phyloP scores from a whole-genome alignment of 257 asterid species.

The Parsonsia alboflavescens region DNA sequence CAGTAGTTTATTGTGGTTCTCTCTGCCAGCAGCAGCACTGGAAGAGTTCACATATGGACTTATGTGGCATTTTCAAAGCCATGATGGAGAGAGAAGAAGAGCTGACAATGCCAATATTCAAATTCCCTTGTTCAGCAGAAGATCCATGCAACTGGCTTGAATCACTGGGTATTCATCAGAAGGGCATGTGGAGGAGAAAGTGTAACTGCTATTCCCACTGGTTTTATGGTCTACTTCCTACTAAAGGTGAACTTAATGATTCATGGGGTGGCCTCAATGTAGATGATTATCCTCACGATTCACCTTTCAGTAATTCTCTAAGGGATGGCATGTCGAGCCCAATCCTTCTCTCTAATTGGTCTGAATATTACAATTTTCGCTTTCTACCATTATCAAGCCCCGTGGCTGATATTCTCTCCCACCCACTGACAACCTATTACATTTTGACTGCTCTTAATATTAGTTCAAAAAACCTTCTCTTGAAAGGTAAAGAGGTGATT shows the following conservation, averaged over 20 bases:
- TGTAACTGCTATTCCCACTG: conserved; percentile 25
- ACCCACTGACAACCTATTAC: conserved; percentile 30
- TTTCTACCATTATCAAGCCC: conserved; percentile 27
- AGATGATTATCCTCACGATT: conserved; percentile 26
- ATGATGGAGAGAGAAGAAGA: conserved; percentile 40
- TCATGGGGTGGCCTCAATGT: conserved; percentile 30
- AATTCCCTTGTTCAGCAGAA: conserved; percentile 24
- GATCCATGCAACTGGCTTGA: conserved; percentile 37
- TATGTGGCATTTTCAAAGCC: conserved; percentile 29
- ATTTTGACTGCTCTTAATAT: conserved; percentile 25
- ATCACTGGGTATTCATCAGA: conserved; percentile 28
- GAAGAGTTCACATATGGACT: conserved; percentile 22
- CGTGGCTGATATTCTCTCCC: conserved; percentile 36
- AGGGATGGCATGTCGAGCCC: conserved; percentile 22
- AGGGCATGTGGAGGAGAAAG: conserved; percentile 39
- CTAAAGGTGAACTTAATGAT: conserved; percentile 16
- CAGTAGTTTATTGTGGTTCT: conserved; percentile 29
- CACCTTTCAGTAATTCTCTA: conserved; percentile 16
- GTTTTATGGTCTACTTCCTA: conserved; percentile 28
- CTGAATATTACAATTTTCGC: conserved; percentile 29
- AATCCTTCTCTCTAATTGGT: conserved; percentile 27
- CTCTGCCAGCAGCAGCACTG: conserved; percentile 33
- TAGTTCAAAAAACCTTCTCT: conserved; percentile 23
- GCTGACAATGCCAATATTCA: conserved; percentile 23
- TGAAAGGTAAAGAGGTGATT: conserved; percentile 31